Evolutionary conservation across 768 basidiomycete species (phyloP).

Genomic region (Lactarius deliciosus): DNA sequence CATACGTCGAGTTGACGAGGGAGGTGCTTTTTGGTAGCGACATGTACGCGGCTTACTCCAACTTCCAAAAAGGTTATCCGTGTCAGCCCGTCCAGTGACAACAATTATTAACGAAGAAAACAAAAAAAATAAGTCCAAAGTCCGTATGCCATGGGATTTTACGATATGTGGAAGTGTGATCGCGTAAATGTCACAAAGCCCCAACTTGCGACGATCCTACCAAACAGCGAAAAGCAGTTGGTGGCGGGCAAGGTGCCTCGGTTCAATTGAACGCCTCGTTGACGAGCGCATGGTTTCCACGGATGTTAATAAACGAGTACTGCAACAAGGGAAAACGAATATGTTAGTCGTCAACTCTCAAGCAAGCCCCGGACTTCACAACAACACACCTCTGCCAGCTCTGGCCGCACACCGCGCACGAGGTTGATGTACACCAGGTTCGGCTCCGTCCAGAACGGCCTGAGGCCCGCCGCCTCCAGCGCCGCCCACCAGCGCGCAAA

Average conservation of each 20-base stretch:
- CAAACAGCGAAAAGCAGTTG: not conserved
- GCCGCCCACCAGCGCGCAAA: too few relatives aligned
- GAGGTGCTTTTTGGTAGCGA: too few relatives aligned
- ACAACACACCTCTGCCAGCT: conserved; percentile 41
- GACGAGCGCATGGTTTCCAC: conserved; percentile 9
- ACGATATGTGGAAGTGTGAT: not conserved
- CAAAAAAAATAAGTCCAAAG: not conserved
- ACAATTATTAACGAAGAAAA: not conserved
- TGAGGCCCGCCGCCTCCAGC: too few relatives aligned
- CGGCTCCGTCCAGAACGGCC: conserved; percentile 59
- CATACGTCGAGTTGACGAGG: too few relatives aligned
- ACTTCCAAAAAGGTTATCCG: too few relatives aligned
- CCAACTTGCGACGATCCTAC: too few relatives aligned
- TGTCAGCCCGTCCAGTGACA: not conserved
- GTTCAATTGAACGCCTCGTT: not conserved
- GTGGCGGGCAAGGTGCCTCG: not conserved
- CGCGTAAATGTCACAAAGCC: not conserved
- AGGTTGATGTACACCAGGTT: conserved; percentile 49
- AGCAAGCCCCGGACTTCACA: too few relatives aligned
- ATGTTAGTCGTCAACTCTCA: too few relatives aligned
- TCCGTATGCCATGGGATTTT: not conserved
- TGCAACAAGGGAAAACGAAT: conserved; percentile 25
- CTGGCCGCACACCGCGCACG: conserved; percentile 39
- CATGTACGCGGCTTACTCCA: too few relatives aligned
- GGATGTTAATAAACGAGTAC: conserved; percentile 38